Evolutionary conservation across 2,329 filamentous ascomycete genomes (phyloP).

Genomic region (Calonectria hawksworthii): DNA sequence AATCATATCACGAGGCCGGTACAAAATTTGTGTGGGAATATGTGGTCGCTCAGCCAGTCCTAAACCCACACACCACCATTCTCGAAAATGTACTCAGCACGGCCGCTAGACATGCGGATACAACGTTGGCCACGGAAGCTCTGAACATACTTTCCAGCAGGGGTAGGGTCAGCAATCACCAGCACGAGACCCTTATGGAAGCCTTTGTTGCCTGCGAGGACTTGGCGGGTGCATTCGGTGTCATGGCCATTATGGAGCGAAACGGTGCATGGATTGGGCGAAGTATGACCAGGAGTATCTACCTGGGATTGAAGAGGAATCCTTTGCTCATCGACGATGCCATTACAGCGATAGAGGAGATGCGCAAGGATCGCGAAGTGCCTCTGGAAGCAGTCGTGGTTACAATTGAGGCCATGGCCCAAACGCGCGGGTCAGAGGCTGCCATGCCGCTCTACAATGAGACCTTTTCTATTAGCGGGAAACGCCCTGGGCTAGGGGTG

Average conservation of each 20-base stretch:
- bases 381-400: constrained; percentile 55
- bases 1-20: constrained; percentile 72
- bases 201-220: constrained; percentile 75
- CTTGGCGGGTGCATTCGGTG: constrained; percentile 74
- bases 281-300: constrained; percentile 75
- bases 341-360: constrained; percentile 68
- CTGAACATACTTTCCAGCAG: constrained; percentile 63
- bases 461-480: constrained; percentile 46
- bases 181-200: constrained; percentile 86
- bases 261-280: constrained; percentile 64
- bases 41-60: constrained; percentile 63
- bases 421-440: constrained; percentile 45
- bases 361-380: constrained; percentile 56
- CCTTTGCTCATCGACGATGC: constrained; percentile 63
- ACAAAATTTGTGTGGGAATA: constrained; percentile 80
- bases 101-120: constrained; percentile 78
- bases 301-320: constrained; percentile 64
- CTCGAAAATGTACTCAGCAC: constrained; percentile 79
- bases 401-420: constrained; percentile 52
- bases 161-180: constrained; percentile 70
- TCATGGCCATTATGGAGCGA: constrained; percentile 80
- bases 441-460: constrained; percentile 52
- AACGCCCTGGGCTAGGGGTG: constrained; percentile 42
- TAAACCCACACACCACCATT: constrained; percentile 69
- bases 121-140: constrained; percentile 77